Percentiles rank a stretch among this genome's conserved stretches.
These are phyloP conservation scores for Hygrocybe punicea DNA, from an alignment of 768 basidiomycete genomes.

Conservation along the genomic window DNA sequence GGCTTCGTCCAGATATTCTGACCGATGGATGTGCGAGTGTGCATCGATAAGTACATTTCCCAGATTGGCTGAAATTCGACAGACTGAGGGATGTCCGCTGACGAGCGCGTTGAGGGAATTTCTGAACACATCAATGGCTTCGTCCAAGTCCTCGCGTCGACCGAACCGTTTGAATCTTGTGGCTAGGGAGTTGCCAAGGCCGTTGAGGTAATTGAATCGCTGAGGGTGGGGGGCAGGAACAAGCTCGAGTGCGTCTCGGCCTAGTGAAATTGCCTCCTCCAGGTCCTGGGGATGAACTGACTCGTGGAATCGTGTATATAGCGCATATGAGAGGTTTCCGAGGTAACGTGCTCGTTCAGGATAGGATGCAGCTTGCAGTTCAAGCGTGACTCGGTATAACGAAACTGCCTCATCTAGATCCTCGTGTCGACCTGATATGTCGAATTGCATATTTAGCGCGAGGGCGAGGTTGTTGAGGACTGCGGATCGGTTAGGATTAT, in stretches of 20 bases:
- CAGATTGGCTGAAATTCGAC: constrained; percentile 5
- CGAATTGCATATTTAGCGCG: not conserved
- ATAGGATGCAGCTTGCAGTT: constrained; percentile 11
- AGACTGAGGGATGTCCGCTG: constrained; percentile 15
- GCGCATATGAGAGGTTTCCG: not conserved
- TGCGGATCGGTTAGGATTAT: not conserved
- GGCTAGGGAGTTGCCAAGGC: constrained; percentile 20
- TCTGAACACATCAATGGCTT: constrained; percentile 20
- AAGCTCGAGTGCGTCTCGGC: constrained; percentile 6
- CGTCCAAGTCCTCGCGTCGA: constrained; percentile 20
- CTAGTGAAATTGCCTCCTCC: constrained; percentile 10
- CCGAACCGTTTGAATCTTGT: constrained; percentile 16
- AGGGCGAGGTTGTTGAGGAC: not conserved
- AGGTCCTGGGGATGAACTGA: constrained; percentile 1
- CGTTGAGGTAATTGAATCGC: constrained; percentile 7
- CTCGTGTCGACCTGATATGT: not conserved
- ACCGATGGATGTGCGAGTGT: not conserved
- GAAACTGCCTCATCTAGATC: constrained; percentile 19
- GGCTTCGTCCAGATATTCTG: constrained; percentile 20
- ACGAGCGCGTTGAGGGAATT: constrained; percentile 11
- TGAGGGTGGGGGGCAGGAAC: constrained; percentile 6
- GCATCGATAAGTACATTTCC: not conserved
- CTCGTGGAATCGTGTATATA: not conserved
- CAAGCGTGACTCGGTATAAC: constrained; percentile 11
- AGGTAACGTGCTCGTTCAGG: constrained; percentile 7